Base-by-base conservation (phyloP, 2,329 filamentous ascomycete species). In the Colletotrichum paranaense region DNA sequence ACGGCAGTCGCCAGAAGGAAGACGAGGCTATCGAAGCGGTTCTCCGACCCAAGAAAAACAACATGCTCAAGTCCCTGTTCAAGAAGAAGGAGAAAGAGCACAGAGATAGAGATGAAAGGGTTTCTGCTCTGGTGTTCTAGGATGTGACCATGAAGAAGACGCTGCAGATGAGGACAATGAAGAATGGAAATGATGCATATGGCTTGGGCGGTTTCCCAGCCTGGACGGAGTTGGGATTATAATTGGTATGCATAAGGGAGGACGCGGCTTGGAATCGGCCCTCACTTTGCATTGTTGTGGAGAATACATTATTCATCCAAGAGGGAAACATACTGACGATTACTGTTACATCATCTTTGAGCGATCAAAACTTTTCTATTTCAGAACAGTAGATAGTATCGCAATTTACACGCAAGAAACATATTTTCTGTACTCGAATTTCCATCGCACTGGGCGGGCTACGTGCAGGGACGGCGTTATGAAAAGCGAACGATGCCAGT, bases 21-120 rank as follows among this genome's bases (percentile, higher is more conserved):
- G 80, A 79, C 57, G 66, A 74, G 42, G 78, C 78, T 7, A 75
- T 83, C 60, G 82, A 84, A n/a, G 67, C 83, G 35, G 83, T 85
- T 2, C 75, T 88, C n/a, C 81, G 85, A 53, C 84, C 86, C 11
- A 88, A 87, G 79, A 84, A 84, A 74, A 84, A 87, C 76, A 90
- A 86, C 77, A 88, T 91, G 88, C 84, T 91, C 75, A 91, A 90
- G 82, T 81, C 85, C 3, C 75, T 91, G 70, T 91, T 91, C 78
- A 89, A 88, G 83, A 87, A 84, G 81, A 88, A 88, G 80, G 83
- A 86, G 26, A 84, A 81, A 77, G 85, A 85, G 49, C 82, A 83
- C 68, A 81, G 81, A 60, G 78, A 80, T 42, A 78, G 75, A 46
- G 79, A 79, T 35, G 72, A 74, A 42, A 62, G 62, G 28, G 74